Base-by-base conservation (phyloP, 495 filamentous ascomycete species). In the Alectoria sarmentosa region DNA sequence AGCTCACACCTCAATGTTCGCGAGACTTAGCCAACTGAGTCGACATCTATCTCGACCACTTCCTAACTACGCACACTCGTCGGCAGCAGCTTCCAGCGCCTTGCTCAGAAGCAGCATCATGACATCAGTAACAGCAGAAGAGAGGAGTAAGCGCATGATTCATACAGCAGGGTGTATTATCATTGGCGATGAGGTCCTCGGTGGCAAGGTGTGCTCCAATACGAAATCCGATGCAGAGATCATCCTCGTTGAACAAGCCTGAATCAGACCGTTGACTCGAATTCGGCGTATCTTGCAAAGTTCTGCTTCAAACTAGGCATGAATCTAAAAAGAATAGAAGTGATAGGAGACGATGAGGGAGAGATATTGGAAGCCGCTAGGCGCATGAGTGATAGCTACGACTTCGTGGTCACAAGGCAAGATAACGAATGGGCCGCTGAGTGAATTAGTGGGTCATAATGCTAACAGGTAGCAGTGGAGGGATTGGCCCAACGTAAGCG, bases 161-260 rank as follows among this genome's bases (percentile, higher is more conserved):
- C 85, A 91, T 71, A 97, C 93, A 58, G 94, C 94, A 37, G 94
- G 90, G 64, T 96, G 91, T 72, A 77, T 98, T 56, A 91, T 98
- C 67, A 98, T 98, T 68, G 94, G 94, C 28, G 93, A 98, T 76
- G 94, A 98, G 72, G 90, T 98, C 6, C 81, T 98, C 4, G 91
- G 90, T n/a, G 94, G 94, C 66, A 98, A 98, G 88, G 93, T 90
- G 71, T 54, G 77, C 71, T 34, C 17, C 52, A 38, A 37, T 17
- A n/a, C 19, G 30, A 3, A 13, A 32, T 17, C 34, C 17, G 41
- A 28, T 41, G 41, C n/a, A 19, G 28, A 3, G 5, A 34, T n/a
- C 8, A 9, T 26, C 36, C 21, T n/a, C 41, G 57, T 57, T 65
- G 55, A 65, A 41, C 19, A 23, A 44, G 10, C 44, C 7, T 11